Evolutionary conservation across 2,329 filamentous ascomycete genomes (phyloP), one percentile per base, ranked within the genome.

Genomic region (Calycina herbarum): DNA sequence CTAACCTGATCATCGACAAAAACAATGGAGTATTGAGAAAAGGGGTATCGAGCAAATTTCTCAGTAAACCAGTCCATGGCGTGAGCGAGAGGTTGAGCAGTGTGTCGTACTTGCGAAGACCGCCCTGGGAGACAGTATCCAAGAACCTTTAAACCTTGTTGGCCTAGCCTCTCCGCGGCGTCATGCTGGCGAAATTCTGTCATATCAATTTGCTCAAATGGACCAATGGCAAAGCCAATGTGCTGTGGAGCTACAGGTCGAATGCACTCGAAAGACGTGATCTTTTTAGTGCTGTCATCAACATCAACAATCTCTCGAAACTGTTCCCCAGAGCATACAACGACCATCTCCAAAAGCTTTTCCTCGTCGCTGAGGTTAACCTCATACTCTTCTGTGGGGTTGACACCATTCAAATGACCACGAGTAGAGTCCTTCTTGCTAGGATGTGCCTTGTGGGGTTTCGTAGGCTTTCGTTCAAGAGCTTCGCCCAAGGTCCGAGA

Each of bases 41-140:
- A 98, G 0, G 95, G 94, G 76, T 96, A 99, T 27, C 91, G 89
- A 31, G 93, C 93, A 76, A 94, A 98, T 3, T 89, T 91, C 69
- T 94, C 86, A 3, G 92, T 92, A 74, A 98, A 93, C 76, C 91
- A 92, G 76, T 99, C 95, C n/a, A 97, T 89, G 1, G 93, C 93
- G 75, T 86, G 88, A 24, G 94, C 91, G 71, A 97, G 85, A 11
- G 94, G 91, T 72, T 91, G 89, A 72, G 93, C 95, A 5, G 93
- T 95, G 74, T 96, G 94, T 67, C 89, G 87, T 27, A 97, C 87
- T 78, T 97, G 93, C 33, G 93, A 89, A 24, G 86, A 86, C 64
- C 93, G 87, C 3, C 91, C 88, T 0, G 95, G 95, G 57, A 99
- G 82, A 77, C 94, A 98, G 77, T 96, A 99, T 6, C 90, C 95